Conservation (phyloP, 1,284 basidiomycete genomes). For the Sporisorium graminicola region DNA sequence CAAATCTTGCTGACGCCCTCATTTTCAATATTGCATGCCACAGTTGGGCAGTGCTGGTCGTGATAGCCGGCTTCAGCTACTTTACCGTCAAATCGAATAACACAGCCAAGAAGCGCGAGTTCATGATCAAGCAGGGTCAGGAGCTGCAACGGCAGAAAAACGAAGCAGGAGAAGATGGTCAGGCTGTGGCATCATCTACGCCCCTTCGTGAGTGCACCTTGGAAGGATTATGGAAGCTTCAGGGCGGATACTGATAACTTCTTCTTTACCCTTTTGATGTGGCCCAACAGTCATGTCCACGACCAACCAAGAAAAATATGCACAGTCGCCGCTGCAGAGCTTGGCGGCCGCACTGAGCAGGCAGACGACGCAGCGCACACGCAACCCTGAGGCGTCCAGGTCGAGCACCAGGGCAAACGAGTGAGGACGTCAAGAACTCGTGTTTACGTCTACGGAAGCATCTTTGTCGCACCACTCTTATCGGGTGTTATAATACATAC, state of each 20-base stretch:
- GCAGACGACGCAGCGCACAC: conserved; percentile 44
- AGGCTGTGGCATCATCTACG: neutral
- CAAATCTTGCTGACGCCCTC: neutral
- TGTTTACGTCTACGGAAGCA: too few relatives aligned
- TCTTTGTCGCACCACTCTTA: too few relatives aligned
- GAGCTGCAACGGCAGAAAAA: conserved; percentile 14
- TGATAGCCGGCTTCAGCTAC: conserved; percentile 50
- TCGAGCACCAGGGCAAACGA: neutral
- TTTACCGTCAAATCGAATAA: conserved; percentile 51
- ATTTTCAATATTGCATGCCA: neutral
- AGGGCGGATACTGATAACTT: neutral
- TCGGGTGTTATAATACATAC: too few relatives aligned
- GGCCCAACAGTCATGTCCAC: conserved; percentile 32
- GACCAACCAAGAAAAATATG: conserved; percentile 36
- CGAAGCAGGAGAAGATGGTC: conserved; percentile 3
- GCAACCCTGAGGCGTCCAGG: conserved; percentile 10
- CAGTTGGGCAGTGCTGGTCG: conserved; percentile 43
- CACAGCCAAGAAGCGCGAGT: conserved; percentile 49
- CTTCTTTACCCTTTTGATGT: neutral
- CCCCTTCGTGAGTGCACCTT: conserved; percentile 26
- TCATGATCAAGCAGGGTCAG: conserved; percentile 52
- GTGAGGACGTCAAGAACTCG: too few relatives aligned
- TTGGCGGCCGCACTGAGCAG: conserved; percentile 39
- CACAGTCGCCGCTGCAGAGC: conserved; percentile 46
- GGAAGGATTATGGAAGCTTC: neutral